Percentiles rank a stretch among this genome's conserved stretches.
These are phyloP conservation scores for barley (Hordeum vulgare) DNA, from an alignment of 176 grass and related monocot genomes.

Conservation along the genomic window MorexV3_pseudomolecules_assembly NC_058519.1:640044233-640044732, in stretches of 20 bases:
- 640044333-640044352: slow-evolving; percentile 72
- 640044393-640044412: background rate
- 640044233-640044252: slow-evolving; percentile 68
- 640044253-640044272: slow-evolving; percentile 61
- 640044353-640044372: background rate
- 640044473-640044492: slow-evolving; percentile 58
- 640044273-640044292: slow-evolving; percentile 66
- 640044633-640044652: slow-evolving; percentile 61
- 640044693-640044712: slow-evolving; percentile 29
- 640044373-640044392: background rate
- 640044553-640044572: slow-evolving; percentile 62
- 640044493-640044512: slow-evolving; percentile 58
- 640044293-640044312: slow-evolving; percentile 69
- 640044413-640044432: background rate
- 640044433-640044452: background rate
- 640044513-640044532: slow-evolving; percentile 50
- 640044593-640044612: slow-evolving; percentile 49
- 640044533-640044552: slow-evolving; percentile 60
- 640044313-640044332: slow-evolving; percentile 61
- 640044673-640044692: slow-evolving; percentile 38
- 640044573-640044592: slow-evolving; percentile 48
- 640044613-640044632: slow-evolving; percentile 50
- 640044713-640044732: slow-evolving; percentile 30
- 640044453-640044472: background rate
- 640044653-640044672: slow-evolving; percentile 33